Evolutionary conservation across 495 filamentous ascomycete genomes (phyloP).

Genomic region (Aspergillus diversus): DNA sequence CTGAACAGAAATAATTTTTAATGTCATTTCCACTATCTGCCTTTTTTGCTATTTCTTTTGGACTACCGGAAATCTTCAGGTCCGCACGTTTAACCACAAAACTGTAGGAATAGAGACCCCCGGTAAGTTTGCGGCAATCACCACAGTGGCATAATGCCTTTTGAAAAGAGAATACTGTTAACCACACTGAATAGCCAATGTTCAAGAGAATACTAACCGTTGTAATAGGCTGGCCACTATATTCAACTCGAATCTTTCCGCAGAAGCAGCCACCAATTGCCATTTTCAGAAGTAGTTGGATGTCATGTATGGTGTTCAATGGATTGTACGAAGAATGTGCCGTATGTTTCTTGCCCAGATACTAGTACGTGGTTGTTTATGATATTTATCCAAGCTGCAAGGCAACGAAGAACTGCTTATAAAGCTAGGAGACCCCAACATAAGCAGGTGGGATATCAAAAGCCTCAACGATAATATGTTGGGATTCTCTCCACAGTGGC

Average conservation of each 20-base stretch:
- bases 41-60: conserved; percentile 36
- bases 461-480: too few relatives aligned
- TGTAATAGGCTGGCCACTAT: conserved; percentile 28
- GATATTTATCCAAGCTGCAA: too few relatives aligned
- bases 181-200: neutral
- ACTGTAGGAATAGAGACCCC: conserved; percentile 28
- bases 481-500: too few relatives aligned
- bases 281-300: too few relatives aligned
- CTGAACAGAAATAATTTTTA: conserved; percentile 42
- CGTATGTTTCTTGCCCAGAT: too few relatives aligned
- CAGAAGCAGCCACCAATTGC: conserved; percentile 37
- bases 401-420: too few relatives aligned
- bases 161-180: conserved; percentile 17
- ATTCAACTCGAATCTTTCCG: conserved; percentile 33
- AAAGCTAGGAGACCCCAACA: too few relatives aligned
- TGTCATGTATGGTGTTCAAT: too few relatives aligned
- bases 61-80: conserved; percentile 33
- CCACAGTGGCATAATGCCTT: conserved; percentile 42
- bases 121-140: conserved; percentile 46
- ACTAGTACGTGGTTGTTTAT: too few relatives aligned
- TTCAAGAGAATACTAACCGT: conserved; percentile 27
- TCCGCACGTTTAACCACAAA: conserved; percentile 32
- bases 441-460: too few relatives aligned
- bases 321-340: too few relatives aligned
- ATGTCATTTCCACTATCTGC: conserved; percentile 41